Conservation (phyloP, 345 rosid genomes). For the Rubroshorea leprosula region DNA sequence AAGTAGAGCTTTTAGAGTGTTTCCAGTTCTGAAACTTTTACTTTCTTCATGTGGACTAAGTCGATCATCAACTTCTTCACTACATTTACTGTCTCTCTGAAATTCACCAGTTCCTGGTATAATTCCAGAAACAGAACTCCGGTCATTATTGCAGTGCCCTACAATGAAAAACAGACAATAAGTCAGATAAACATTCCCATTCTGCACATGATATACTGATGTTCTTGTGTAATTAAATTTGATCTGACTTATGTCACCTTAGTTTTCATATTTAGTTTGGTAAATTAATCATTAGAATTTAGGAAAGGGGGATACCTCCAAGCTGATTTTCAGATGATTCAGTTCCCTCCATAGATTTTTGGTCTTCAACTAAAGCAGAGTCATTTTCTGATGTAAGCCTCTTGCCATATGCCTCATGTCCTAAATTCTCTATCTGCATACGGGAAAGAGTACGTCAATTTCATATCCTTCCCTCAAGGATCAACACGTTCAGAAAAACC, state of each 20-base stretch:
- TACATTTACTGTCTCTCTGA: conserved; percentile 5
- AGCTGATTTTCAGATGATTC: conserved; percentile 26
- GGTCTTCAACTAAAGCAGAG: conserved; percentile 21
- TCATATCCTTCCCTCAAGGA: not conserved
- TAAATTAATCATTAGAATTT: not conserved
- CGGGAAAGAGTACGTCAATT: conserved; percentile 8
- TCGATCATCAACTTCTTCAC: conserved; percentile 14
- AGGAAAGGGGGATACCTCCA: conserved; percentile 39
- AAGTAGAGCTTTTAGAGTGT: conserved; percentile 35
- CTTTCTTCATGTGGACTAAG: conserved; percentile 2
- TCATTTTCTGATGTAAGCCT: conserved; percentile 16
- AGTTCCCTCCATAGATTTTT: conserved; percentile 25
- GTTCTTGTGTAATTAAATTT: not conserved
- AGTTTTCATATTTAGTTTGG: not conserved
- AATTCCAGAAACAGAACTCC: conserved; percentile 25
- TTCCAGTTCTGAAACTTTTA: conserved; percentile 17
- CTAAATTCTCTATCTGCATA: conserved; percentile 40
- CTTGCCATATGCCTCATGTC: conserved; percentile 28
- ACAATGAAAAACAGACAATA: conserved; percentile 1
- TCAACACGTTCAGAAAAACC: not conserved
- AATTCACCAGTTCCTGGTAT: conserved; percentile 12
- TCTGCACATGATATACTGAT: not conserved
- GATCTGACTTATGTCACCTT: not conserved
- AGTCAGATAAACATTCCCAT: conserved; percentile 8
- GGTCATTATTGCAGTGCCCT: conserved; percentile 32